These are phyloP conservation scores for Letharia columbiana DNA, from an alignment of 495 filamentous ascomycete genomes.

Conservation along the genomic window DNA sequence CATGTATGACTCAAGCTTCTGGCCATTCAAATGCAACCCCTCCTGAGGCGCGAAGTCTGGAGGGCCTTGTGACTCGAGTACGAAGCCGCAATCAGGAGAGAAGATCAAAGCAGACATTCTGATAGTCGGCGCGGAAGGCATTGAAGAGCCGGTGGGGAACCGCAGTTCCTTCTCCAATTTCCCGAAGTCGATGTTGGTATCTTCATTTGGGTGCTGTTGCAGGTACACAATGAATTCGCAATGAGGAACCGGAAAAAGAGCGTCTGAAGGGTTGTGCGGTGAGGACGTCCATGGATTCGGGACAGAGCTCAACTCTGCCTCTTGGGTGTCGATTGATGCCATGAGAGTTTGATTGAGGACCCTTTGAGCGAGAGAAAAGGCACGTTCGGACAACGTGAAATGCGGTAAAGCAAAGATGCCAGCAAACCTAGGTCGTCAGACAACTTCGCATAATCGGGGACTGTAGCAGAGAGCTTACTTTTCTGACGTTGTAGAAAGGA, in stretches of 20 bases:
- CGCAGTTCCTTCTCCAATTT: constrained; percentile 78
- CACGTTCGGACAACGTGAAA: constrained; percentile 56
- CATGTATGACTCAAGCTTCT: constrained; percentile 69
- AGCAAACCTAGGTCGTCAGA: constrained; percentile 42
- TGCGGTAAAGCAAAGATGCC: constrained; percentile 86
- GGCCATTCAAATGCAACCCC: constrained; percentile 59
- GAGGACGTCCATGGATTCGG: constrained; percentile 58
- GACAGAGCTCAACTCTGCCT: constrained; percentile 39
- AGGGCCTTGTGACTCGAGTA: constrained; percentile 80
- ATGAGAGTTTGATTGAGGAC: constrained; percentile 65
- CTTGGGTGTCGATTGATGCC: constrained; percentile 54
- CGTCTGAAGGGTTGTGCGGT: constrained; percentile 47
- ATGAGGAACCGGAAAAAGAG: constrained; percentile 53
- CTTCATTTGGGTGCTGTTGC: constrained; percentile 60
- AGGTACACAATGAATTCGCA: constrained; percentile 87
- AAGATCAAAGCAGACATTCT: constrained; percentile 79
- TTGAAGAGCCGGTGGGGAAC: constrained; percentile 71
- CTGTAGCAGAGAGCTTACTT: constrained; percentile 35
- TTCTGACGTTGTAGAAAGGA: constrained; percentile 81
- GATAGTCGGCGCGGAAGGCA: constrained; percentile 57
- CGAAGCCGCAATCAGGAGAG: constrained; percentile 87
- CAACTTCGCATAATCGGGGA: neutral
- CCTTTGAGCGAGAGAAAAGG: constrained; percentile 56
- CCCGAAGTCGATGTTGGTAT: constrained; percentile 41
- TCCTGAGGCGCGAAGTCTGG: constrained; percentile 59